Base-by-base conservation (phyloP, 1,284 basidiomycete genomes). In the Cystobasidium sp. region DNA sequence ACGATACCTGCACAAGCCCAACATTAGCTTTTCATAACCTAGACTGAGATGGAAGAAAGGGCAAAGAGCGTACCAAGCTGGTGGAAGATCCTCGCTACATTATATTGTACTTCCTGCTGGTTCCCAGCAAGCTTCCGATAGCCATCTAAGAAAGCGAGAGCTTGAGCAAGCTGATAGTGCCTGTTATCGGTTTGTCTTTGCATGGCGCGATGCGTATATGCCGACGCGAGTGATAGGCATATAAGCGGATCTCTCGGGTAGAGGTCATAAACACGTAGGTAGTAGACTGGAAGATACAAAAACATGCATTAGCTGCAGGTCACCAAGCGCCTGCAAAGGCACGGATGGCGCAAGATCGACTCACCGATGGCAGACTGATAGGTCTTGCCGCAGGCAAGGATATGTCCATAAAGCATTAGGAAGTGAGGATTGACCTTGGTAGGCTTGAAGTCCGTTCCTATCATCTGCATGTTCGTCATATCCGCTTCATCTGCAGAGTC, bases 141-240 rank as follows among this genome's bases (percentile, higher is more conserved):
- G 61, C 88, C 86, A 0, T 89, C 86, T 46, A 96, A 82, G 82
- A 94, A 96, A 0, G 90, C 91, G 83, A 94, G 86, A 0, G 87
- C 91, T 91, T 95, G 77, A 31, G 88, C 85, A 59, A 94, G 86
- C 66, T 93, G 87, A 81, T 96, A 93, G 79, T 97, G 91, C 59
- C 94, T 84, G 81, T 99, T 98, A 83, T 98, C 96, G 6, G 91
- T 90, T 81, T 97, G 94, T 10, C 96, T 87, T 78, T 96, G 93
- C 88, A 93, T 93, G 0, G 93, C 90, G 47, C 96, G 87, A 9
- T 93, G 92, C 46, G 96, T 84, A 56, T 91, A 97, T 0, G 92
- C 90, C 49, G 94, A 88, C 0, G 90, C 91, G 6, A 96, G 85
- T 46, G 87, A 88, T 16, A 99, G 84, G 80, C 91, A 94, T 20